Conservation (phyloP, 116 monocot species). For the Dioscorea cayenensis region DNA sequence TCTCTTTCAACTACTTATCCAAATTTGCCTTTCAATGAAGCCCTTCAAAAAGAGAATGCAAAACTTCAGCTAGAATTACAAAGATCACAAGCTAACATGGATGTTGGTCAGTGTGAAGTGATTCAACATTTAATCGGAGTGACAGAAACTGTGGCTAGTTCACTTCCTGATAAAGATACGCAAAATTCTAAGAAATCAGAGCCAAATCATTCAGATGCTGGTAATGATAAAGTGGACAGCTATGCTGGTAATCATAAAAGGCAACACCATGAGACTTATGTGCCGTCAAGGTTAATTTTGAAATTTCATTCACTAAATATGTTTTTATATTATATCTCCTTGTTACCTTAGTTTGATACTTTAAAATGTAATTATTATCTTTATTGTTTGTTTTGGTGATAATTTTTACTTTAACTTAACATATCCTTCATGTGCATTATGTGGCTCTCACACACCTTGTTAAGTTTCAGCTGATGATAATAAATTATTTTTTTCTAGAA, state of each 20-base stretch:
- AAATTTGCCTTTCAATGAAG: conserved; percentile 68
- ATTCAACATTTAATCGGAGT: conserved; percentile 79
- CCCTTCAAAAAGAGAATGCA: conserved; percentile 81
- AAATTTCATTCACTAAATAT: neutral
- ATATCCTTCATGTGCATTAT: neutral
- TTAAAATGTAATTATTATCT: neutral
- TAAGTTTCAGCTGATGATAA: neutral
- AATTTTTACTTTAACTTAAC: neutral
- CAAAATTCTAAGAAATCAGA: conserved; percentile 30
- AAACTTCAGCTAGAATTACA: conserved; percentile 82
- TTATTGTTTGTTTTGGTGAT: neutral
- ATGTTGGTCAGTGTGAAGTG: conserved; percentile 65
- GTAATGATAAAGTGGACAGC: conserved; percentile 10
- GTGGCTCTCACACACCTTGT: neutral
- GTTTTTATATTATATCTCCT: neutral
- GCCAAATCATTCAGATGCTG: conserved; percentile 19
- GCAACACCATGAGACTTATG: conserved; percentile 18
- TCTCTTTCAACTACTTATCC: conserved; percentile 89
- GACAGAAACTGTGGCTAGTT: conserved; percentile 54
- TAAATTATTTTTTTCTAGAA: neutral
- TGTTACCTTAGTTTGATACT: no score
- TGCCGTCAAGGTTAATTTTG: conserved; percentile 27
- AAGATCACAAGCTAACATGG: conserved; percentile 68
- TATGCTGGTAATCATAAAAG: conserved; percentile 23
- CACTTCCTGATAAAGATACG: conserved; percentile 33